Percentiles rank a stretch among this genome's conserved stretches.
phyloP scores from a whole-genome alignment of 495 filamentous ascomycete species.

The Cenococcum geophilum region DNA sequence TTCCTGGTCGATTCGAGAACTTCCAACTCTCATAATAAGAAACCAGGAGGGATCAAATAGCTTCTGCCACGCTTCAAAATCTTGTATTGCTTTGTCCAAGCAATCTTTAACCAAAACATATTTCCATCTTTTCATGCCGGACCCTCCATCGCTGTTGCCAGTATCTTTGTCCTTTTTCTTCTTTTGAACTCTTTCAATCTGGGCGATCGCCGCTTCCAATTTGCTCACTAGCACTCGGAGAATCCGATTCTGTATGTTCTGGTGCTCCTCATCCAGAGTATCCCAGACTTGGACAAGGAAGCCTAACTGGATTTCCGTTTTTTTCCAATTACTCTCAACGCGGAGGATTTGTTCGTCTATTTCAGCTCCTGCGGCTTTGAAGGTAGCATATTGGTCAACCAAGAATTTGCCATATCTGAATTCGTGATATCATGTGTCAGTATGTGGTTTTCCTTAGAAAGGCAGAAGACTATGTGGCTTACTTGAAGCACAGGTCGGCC shows the following conservation, averaged over 20 bases:
- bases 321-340: slow-evolving; percentile 38
- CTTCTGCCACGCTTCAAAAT: slow-evolving; percentile 32
- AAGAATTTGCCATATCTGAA: slow-evolving; percentile 35
- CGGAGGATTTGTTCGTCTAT: slow-evolving; percentile 35
- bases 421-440: not conserved
- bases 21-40: slow-evolving; percentile 28
- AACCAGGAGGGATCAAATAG: slow-evolving; percentile 38
- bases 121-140: slow-evolving; percentile 24
- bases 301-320: slow-evolving; percentile 34
- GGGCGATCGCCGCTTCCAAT: slow-evolving; percentile 30
- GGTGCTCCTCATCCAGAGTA: slow-evolving; percentile 38
- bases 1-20: slow-evolving; percentile 27
- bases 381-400: slow-evolving; percentile 30
- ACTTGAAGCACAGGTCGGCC: slow-evolving; percentile 33
- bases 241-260: slow-evolving; percentile 34
- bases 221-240: slow-evolving; percentile 35
- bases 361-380: slow-evolving; percentile 32
- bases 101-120: slow-evolving; percentile 28
- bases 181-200: slow-evolving; percentile 31
- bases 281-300: slow-evolving; percentile 36
- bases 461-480: slow-evolving; percentile 4
- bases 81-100: slow-evolving; percentile 28
- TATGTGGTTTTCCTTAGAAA: not conserved
- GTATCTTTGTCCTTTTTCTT: slow-evolving; percentile 19
- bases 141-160: slow-evolving; percentile 15